Evolutionary conservation across 2,329 filamentous ascomycete genomes (phyloP).

Genomic region (Sporothrix brasiliensis): DNA sequence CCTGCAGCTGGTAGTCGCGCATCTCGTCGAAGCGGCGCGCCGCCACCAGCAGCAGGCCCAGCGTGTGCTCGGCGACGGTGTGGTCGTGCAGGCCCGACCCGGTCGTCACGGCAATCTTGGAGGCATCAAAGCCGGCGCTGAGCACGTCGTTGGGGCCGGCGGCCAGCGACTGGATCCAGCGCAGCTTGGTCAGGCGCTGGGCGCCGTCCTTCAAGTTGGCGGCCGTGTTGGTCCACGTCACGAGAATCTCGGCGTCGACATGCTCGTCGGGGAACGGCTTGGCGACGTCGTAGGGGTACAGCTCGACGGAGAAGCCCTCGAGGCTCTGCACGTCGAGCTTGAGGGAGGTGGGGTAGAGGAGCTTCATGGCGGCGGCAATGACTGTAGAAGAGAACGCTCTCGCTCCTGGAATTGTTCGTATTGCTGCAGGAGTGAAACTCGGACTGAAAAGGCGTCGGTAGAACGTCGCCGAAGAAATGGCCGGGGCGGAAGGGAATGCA

Average conservation of each 20-base stretch:
- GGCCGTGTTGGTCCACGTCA: slow-evolving; percentile 52
- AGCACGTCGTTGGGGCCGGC: slow-evolving; percentile 56
- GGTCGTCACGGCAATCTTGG: slow-evolving; percentile 47
- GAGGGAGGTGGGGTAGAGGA: slow-evolving; percentile 39
- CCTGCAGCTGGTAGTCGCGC: slow-evolving; percentile 51
- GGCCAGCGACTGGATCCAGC: slow-evolving; percentile 55
- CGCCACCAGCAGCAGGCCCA: slow-evolving; percentile 48
- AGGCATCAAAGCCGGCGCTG: slow-evolving; percentile 49
- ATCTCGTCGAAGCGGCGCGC: slow-evolving; percentile 49
- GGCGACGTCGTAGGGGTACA: slow-evolving; percentile 46
- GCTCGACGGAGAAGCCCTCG: slow-evolving; percentile 36
- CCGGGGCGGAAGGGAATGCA: background rate
- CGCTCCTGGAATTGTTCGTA: background rate
- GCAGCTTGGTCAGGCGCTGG: slow-evolving; percentile 47
- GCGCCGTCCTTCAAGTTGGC: slow-evolving; percentile 51
- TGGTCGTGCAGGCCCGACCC: slow-evolving; percentile 53
- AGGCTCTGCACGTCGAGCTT: slow-evolving; percentile 37
- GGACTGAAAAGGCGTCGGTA: background rate
- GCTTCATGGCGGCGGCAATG: slow-evolving; percentile 35
- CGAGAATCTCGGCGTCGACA: slow-evolving; percentile 50
- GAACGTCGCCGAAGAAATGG: slow-evolving; percentile 1
- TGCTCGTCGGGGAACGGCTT: slow-evolving; percentile 49
- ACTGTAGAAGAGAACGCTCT: background rate
- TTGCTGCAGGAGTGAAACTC: background rate
- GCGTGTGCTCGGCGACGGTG: slow-evolving; percentile 54